Conservation (phyloP, 306 rosid genomes). For the Citrullus colocynthis region DNA sequence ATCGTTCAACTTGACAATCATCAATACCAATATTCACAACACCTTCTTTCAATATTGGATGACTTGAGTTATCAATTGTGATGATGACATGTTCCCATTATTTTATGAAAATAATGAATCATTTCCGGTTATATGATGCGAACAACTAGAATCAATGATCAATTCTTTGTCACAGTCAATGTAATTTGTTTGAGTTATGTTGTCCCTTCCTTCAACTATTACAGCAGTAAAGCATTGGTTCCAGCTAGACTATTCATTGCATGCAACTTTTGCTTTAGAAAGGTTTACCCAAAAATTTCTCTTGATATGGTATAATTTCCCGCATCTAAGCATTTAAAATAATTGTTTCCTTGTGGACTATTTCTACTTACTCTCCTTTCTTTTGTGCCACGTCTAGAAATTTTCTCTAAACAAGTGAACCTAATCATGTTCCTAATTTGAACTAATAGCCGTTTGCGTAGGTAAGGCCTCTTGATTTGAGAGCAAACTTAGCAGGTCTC, state of each 20-base stretch:
- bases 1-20: neutral
- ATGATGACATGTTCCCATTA: neutral
- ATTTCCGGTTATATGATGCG: neutral
- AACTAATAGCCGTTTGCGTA: too few species aligned
- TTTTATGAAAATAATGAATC: neutral
- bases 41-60: neutral
- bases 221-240: neutral
- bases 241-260: neutral
- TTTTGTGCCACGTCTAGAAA: neutral
- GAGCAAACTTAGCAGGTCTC: neutral
- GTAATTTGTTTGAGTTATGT: neutral
- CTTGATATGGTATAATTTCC: neutral
- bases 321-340: neutral
- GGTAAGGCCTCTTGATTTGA: too few species aligned
- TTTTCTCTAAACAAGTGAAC: too few species aligned
- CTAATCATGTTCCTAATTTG: too few species aligned
- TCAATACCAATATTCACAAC: neutral
- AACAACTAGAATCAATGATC: neutral
- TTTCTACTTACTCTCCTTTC: neutral
- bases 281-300: neutral
- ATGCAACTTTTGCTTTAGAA: neutral
- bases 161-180: too few species aligned
- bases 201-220: neutral
- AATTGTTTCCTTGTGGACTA: neutral
- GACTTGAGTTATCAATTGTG: neutral